These are phyloP conservation scores for Berkeleyomyces basicola DNA, from an alignment of 2,329 filamentous ascomycete species.

Conservation along the genomic window DNA sequence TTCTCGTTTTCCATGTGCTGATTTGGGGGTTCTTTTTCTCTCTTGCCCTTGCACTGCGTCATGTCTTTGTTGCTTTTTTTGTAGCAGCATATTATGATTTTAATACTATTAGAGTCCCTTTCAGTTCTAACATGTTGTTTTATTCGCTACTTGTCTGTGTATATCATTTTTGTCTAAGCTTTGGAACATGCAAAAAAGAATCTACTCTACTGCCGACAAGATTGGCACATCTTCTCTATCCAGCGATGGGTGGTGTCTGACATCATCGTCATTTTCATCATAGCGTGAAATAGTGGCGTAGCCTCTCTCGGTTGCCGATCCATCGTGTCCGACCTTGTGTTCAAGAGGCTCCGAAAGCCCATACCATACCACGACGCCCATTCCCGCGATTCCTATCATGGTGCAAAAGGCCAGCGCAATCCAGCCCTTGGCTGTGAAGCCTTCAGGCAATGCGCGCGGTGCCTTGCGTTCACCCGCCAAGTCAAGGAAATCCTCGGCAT, in stretches of 20 bases:
- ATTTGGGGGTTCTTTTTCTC: constrained; percentile 1
- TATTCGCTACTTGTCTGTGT: background rate
- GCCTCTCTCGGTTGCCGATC: constrained; percentile 8
- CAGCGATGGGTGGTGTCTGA: background rate
- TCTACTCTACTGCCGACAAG: background rate
- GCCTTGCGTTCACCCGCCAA: constrained; percentile 42
- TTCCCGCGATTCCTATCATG: constrained; percentile 50
- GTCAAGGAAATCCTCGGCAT: constrained; percentile 46
- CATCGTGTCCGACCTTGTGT: background rate
- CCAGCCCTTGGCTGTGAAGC: constrained; percentile 56
- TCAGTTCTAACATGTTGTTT: background rate
- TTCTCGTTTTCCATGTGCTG: background rate
- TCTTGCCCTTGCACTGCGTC: constrained; percentile 2
- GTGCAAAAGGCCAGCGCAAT: constrained; percentile 60
- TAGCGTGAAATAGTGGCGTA: constrained; percentile 5
- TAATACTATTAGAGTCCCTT: constrained; percentile 9
- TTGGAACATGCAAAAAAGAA: background rate
- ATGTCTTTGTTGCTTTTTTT: constrained; percentile 3
- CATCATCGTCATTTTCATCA: background rate
- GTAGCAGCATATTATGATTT: constrained; percentile 8
- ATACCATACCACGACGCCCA: constrained; percentile 44
- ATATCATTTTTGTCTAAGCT: background rate
- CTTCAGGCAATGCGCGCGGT: constrained; percentile 41
- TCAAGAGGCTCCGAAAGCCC: constrained; percentile 10
- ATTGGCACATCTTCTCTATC: background rate